A percentile compares a stretch with the other conserved stretches of the same genome.
These are phyloP conservation scores for Pseudomicrostroma phylloplanum DNA, from an alignment of 1,284 basidiomycete species.

Conservation along the genomic window DNA sequence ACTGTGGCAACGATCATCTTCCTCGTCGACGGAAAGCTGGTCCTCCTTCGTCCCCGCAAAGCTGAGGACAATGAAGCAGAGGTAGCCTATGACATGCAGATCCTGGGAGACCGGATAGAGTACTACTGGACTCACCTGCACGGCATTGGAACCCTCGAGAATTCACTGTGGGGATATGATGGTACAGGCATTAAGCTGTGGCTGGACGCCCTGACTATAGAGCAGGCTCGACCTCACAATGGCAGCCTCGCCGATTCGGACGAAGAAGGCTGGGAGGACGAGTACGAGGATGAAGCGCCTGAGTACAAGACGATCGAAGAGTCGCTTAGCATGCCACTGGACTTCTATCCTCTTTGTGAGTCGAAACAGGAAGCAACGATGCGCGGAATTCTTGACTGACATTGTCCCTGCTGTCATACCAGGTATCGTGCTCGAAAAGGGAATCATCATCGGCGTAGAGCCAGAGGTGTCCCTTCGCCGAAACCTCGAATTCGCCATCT, in stretches of 20 bases:
- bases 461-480: slow-evolving; percentile 71
- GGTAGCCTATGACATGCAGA: slow-evolving; percentile 94
- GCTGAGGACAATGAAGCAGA: slow-evolving; percentile 60
- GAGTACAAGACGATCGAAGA: slow-evolving; percentile 70
- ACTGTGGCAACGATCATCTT: slow-evolving; percentile 91
- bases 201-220: slow-evolving; percentile 88
- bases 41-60: slow-evolving; percentile 61
- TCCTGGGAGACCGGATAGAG: slow-evolving; percentile 89
- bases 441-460: slow-evolving; percentile 93
- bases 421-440: slow-evolving; percentile 87
- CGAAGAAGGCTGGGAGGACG: slow-evolving; percentile 17
- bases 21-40: slow-evolving; percentile 86
- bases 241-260: not conserved
- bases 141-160: slow-evolving; percentile 85
- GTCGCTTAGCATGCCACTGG: slow-evolving; percentile 79
- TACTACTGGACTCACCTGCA: slow-evolving; percentile 97
- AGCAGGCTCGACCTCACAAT: slow-evolving; percentile 9
- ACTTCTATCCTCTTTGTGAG: slow-evolving; percentile 88
- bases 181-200: slow-evolving; percentile 82
- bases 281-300: slow-evolving; percentile 38
- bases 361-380: not conserved
- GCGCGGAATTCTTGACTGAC: not conserved
- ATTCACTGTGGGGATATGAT: slow-evolving; percentile 96
- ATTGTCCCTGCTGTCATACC: slow-evolving; percentile 53
- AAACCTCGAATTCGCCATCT: slow-evolving; percentile 82